Conservation (phyloP, 2,329 filamentous ascomycete species). For the Nannizziopsis barbatae region DNA sequence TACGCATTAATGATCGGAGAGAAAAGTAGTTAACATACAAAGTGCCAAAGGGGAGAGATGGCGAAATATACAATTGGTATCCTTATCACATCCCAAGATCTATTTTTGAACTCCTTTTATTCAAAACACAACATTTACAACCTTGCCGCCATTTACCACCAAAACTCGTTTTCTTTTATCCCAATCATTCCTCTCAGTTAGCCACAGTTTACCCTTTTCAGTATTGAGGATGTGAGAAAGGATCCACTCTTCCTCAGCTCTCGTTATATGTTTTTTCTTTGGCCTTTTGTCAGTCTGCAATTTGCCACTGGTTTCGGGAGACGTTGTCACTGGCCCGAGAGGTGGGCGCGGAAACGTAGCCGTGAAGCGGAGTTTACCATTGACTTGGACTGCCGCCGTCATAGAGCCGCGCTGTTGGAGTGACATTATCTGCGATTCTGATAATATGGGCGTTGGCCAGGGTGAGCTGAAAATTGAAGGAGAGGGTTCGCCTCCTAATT, state of each 20-base stretch:
- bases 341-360: constrained; percentile 49
- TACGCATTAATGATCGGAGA: too few species aligned
- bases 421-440: constrained; percentile 30
- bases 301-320: too few species aligned
- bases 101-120: background rate
- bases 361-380: constrained; percentile 63
- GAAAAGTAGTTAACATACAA: too few species aligned
- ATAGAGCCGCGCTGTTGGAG: constrained; percentile 41
- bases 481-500: constrained; percentile 4
- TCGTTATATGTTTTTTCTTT: constrained; percentile 21
- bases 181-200: constrained; percentile 42
- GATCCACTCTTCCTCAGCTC: constrained; percentile 47
- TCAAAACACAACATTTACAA: constrained; percentile 62
- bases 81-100: background rate
- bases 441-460: constrained; percentile 47
- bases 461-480: constrained; percentile 36
- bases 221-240: constrained; percentile 50
- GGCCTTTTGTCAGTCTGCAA: constrained; percentile 14
- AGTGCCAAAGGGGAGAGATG: too few species aligned
- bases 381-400: constrained; percentile 58
- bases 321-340: constrained; percentile 22
- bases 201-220: constrained; percentile 48
- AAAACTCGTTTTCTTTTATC: constrained; percentile 52
- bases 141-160: constrained; percentile 53
- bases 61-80: background rate